phyloP scores from a whole-genome alignment of 257 asterid genomes.

The Lycium ferocissimum region DNA sequence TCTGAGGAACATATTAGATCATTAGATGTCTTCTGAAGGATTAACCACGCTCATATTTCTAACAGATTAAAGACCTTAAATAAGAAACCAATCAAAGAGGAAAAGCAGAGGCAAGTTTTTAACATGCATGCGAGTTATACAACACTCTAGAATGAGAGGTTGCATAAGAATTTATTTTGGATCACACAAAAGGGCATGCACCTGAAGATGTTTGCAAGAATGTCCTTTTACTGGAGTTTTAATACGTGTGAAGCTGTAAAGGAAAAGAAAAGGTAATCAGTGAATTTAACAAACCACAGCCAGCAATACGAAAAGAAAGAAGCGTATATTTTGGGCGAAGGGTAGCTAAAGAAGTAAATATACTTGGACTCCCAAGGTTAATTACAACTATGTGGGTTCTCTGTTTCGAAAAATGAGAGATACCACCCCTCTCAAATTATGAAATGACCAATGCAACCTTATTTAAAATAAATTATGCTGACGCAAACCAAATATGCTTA shows the following conservation, averaged over 20 bases:
- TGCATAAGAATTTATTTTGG: not conserved
- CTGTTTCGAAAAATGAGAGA: not conserved
- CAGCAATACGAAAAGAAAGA: not conserved
- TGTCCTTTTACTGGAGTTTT: conserved; percentile 88
- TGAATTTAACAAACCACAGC: conserved; percentile 15
- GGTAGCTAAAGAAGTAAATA: conserved; percentile 6
- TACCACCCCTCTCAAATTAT: not conserved
- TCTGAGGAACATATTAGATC: conserved; percentile 11
- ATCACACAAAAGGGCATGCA: conserved; percentile 39
- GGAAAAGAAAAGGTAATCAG: conserved; percentile 34
- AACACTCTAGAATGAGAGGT: not conserved
- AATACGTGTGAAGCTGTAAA: conserved; percentile 75
- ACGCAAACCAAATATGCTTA: not conserved
- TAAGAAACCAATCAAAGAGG: not conserved
- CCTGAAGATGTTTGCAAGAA: conserved; percentile 93
- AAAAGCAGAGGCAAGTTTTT: not conserved
- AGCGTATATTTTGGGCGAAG: not conserved
- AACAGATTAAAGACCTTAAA: not conserved
- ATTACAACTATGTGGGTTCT: not conserved
- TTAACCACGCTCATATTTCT: not conserved
- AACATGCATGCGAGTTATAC: not conserved
- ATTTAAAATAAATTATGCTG: not conserved
- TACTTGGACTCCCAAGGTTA: not conserved
- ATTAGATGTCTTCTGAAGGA: not conserved
- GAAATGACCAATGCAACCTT: not conserved